Base-by-base conservation (phyloP, 192 early-diverging fungal species). In the Coemansia furcata region DNA sequence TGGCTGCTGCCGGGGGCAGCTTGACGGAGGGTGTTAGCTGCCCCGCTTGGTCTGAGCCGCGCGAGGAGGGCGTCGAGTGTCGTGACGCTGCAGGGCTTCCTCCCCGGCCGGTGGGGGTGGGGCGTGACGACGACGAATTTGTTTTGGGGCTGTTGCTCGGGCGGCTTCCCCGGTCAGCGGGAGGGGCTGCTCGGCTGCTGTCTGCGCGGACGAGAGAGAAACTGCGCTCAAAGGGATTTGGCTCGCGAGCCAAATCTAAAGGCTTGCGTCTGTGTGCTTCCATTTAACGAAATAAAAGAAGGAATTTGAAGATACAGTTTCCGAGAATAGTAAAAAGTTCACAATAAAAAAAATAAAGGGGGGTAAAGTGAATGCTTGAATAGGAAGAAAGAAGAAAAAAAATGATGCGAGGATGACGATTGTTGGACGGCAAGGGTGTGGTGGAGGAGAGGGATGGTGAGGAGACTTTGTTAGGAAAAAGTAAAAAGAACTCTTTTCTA, bases 221-320 rank as follows among this genome's bases (percentile, higher is more conserved):
- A 62, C 88, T 92, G 69, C 90, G 85, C 65, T 94, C 94, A 67
- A 96, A 96, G 40, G 91, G 93, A 84, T 96, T 96, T 39, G 91
- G 91, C 63, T 96, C 94, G 58, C 87, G 80, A 62, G 92, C 87
- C 29, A 94, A 85, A 65, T 94, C 94, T 40, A 75, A 73, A 40
- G 66, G 66, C 42, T 67, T 62, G 40, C 69, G 68, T 54, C 64
- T 70, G 29, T 68, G 73, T 26, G 71, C 69, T 1, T 71, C 61
- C 80, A 82, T 82, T 65, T 33, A 44, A 15, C 17, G 35, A 32
- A 54, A 63, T 8, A 44, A 58, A 49, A 43, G 44, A 32, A 57
- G 61, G 23, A 26, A 26, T 26, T 26, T 26, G 23, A 26, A 26
- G 23, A 26, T 26, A 26, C 23, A 26, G 23, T 26, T 26, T 26